A percentile compares a stretch with the other conserved stretches of the same genome.
phyloP scores from a whole-genome alignment of 202 grass and related monocot species.

The Hordeum pubiflorum region DNA sequence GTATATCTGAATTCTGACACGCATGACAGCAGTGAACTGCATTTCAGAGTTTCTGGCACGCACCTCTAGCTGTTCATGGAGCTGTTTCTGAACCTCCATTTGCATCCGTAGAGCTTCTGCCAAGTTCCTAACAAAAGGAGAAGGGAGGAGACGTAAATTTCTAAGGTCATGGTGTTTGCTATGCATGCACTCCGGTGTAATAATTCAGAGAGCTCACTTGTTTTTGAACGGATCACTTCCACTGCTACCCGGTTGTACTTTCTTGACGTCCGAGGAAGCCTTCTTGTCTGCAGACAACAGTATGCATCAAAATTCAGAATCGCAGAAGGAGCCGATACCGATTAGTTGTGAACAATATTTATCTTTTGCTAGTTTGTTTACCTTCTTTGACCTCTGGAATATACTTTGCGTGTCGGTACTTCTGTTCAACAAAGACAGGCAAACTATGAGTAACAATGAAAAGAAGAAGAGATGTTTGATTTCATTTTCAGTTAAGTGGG shows the following conservation, averaged over 20 bases:
- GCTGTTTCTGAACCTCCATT: constrained; percentile 92
- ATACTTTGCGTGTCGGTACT: constrained; percentile 76
- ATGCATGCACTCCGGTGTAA: background rate
- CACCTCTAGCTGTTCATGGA: constrained; percentile 96
- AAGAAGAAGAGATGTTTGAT: background rate
- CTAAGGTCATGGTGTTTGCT: background rate
- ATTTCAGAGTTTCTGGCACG: constrained; percentile 3
- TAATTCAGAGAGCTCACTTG: constrained; percentile 34
- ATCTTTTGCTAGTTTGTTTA: constrained; percentile 18
- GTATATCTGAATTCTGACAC: background rate
- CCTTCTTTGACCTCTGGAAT: constrained; percentile 74
- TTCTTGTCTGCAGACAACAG: constrained; percentile 56
- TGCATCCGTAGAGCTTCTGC: constrained; percentile 87
- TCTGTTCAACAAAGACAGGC: constrained; percentile 31
- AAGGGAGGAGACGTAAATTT: background rate
- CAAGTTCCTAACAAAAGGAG: constrained; percentile 38
- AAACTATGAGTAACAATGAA: background rate
- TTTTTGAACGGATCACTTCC: constrained; percentile 33
- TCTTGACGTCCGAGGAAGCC: constrained; percentile 49
- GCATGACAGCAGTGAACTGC: background rate
- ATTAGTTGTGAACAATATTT: background rate
- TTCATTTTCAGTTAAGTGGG: background rate
- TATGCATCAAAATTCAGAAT: background rate
- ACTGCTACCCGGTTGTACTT: constrained; percentile 32
- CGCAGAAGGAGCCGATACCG: background rate